These are phyloP conservation scores for Phaeosphaeriaceae sp. DNA, from an alignment of 2,329 filamentous ascomycete genomes.

Conservation along the genomic window DNA sequence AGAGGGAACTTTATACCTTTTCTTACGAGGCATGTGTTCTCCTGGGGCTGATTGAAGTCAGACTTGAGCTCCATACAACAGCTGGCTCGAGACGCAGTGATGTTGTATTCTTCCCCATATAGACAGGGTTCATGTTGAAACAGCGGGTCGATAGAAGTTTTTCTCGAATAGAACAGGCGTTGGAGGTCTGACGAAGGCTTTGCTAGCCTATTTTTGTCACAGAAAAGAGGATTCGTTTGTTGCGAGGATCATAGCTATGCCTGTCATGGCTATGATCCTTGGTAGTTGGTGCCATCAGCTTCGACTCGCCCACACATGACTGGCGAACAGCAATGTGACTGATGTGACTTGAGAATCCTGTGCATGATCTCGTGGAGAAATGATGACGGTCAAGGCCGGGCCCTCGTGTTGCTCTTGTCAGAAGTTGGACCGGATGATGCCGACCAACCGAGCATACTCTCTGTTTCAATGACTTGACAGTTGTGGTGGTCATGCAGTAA, in stretches of 20 bases:
- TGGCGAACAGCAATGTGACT: background rate
- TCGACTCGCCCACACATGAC: background rate
- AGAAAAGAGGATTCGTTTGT: background rate
- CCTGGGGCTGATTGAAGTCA: background rate
- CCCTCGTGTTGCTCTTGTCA: constrained; percentile 1
- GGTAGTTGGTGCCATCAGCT: background rate
- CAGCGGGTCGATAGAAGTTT: background rate
- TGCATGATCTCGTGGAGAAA: background rate
- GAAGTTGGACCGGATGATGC: background rate
- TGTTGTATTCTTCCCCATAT: background rate
- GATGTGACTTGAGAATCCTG: background rate
- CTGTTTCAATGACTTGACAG: background rate
- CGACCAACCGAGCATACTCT: background rate
- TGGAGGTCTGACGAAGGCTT: background rate
- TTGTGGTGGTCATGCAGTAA: background rate
- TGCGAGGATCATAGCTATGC: background rate
- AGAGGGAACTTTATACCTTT: background rate
- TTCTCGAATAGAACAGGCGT: background rate
- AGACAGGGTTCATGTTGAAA: background rate
- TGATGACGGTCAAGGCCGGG: background rate
- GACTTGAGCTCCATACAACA: background rate
- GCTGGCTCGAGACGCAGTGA: background rate
- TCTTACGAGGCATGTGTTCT: background rate
- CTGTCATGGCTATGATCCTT: background rate
- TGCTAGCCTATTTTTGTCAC: background rate